Percentiles rank a stretch among this genome's conserved stretches.
Conservation (phyloP, 257 asterid species). For the Ligustrum vulgare region DNA sequence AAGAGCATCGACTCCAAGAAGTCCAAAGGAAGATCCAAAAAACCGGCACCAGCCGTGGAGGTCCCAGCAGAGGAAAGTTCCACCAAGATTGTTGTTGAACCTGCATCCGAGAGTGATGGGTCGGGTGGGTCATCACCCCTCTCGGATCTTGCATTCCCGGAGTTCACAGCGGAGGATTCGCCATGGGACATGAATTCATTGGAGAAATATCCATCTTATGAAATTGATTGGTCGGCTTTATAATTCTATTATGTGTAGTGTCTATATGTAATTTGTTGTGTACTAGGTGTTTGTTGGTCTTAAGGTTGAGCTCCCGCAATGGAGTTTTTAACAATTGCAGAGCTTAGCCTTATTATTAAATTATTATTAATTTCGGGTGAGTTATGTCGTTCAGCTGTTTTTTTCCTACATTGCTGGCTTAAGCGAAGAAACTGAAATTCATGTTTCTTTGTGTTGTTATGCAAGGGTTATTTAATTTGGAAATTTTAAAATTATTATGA, state of each 20-base stretch:
- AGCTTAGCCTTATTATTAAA: slow-evolving; percentile 5
- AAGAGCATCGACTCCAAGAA: slow-evolving; percentile 63
- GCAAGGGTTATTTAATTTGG: background rate
- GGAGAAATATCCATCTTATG: slow-evolving; percentile 53
- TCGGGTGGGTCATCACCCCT: slow-evolving; percentile 44
- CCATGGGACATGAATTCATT: slow-evolving; percentile 52
- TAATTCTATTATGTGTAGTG: slow-evolving; percentile 17
- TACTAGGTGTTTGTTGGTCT: background rate
- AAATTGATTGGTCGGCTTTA: slow-evolving; percentile 63
- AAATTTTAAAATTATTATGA: too few species aligned
- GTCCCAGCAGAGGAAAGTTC: slow-evolving; percentile 21
- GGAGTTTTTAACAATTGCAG: slow-evolving; percentile 69
- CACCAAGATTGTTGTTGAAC: background rate
- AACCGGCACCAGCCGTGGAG: slow-evolving; percentile 4
- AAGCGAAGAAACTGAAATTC: background rate
- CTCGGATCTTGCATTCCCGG: slow-evolving; percentile 46
- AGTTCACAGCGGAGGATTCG: slow-evolving; percentile 42
- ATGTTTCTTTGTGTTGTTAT: background rate
- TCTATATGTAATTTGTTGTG: background rate
- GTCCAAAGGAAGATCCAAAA: slow-evolving; percentile 37
- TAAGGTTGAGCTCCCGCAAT: slow-evolving; percentile 38
- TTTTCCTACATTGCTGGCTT: slow-evolving; percentile 2
- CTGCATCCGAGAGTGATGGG: slow-evolving; percentile 44
- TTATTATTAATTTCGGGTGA: background rate
- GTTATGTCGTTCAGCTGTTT: slow-evolving; percentile 31